A percentile compares a stretch with the other conserved stretches of the same genome.
phyloP scores from a whole-genome alignment of 371 early-diverging fungal genomes.

The Smittium culicis region DNA sequence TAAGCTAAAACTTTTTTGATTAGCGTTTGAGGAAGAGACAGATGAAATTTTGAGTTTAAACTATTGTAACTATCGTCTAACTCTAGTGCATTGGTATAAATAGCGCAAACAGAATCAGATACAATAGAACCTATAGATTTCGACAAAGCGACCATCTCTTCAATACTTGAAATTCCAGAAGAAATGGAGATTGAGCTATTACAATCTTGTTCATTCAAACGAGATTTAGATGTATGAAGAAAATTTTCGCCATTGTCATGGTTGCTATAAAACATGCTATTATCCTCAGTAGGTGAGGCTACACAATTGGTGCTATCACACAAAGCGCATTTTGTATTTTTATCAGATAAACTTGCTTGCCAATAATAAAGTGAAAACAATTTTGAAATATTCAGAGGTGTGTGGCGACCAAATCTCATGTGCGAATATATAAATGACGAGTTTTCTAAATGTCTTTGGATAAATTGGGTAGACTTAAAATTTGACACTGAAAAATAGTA shows the following conservation, averaged over 20 bases:
- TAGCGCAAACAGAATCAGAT: neutral
- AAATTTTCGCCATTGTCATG: no score
- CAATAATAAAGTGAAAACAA: neutral
- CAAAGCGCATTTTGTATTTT: no score
- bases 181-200: neutral
- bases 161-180: neutral
- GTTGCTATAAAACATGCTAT: no score
- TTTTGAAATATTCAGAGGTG: neutral
- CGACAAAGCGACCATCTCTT: neutral
- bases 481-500: neutral
- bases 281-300: no score
- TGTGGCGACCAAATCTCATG: neutral
- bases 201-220: no score
- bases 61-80: neutral
- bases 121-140: neutral
- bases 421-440: neutral
- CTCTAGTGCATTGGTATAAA: neutral
- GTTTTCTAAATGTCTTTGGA: neutral
- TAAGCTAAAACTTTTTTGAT: neutral
- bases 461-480: neutral
- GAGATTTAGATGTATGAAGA: no score
- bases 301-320: no score
- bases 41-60: neutral
- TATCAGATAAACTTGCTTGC: no score
- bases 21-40: neutral